Evolutionary conservation across 2,329 filamentous ascomycete genomes (phyloP).

Genomic region (Onygenales sp.): DNA sequence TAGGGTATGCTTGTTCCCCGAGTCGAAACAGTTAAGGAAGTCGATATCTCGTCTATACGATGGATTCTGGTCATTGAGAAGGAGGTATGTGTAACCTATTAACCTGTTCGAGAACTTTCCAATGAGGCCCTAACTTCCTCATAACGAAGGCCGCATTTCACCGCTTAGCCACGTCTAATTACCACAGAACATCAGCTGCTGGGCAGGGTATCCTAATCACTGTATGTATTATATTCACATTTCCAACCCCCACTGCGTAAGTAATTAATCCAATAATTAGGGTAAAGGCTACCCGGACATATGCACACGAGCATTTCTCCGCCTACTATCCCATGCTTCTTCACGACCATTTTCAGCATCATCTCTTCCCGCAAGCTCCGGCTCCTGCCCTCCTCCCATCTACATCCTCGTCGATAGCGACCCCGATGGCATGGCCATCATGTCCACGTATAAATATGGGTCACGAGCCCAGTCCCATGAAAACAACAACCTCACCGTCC

Average conservation of each 20-base stretch:
- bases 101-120: not conserved
- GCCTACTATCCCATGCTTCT: conserved; percentile 30
- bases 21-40: conserved; percentile 32
- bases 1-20: conserved; percentile 47
- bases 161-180: conserved; percentile 40
- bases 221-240: conserved; percentile 24
- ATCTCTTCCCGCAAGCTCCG: conserved; percentile 13
- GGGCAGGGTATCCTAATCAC: conserved; percentile 47
- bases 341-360: not conserved
- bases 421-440: conserved; percentile 53
- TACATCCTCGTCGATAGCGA: conserved; percentile 51
- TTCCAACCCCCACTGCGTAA: not conserved
- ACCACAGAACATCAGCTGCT: conserved; percentile 33
- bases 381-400: conserved; percentile 29
- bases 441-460: conserved; percentile 55
- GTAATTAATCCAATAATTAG: conserved; percentile 22
- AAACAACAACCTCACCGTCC: conserved; percentile 36
- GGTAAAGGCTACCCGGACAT: conserved; percentile 59
- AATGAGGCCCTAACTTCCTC: not conserved
- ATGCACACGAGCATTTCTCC: conserved; percentile 45
- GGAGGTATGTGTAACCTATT: conserved; percentile 36
- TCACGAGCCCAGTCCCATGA: conserved; percentile 48
- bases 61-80: conserved; percentile 58
- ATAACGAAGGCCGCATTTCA: conserved; percentile 48
- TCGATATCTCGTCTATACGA: conserved; percentile 37